Evolutionary conservation across 169 alveolate genomes (phyloP), one percentile per base, ranked within the genome.

Genomic region (Cryptosporidium canis): DNA sequence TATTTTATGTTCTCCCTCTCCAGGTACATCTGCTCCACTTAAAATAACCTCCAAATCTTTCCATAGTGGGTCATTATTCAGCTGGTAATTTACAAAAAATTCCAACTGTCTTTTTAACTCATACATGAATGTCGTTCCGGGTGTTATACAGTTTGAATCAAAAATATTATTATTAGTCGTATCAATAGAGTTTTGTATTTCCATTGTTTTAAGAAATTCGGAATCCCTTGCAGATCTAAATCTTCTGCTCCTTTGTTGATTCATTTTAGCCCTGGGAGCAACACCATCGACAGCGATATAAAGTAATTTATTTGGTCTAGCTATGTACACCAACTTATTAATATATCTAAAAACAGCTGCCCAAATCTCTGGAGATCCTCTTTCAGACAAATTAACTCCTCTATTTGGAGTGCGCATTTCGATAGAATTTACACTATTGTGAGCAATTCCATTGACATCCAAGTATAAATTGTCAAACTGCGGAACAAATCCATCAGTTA

Each of bases 1-100:
- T 35, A 98, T 97, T 92, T 98, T 98, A 92, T 98, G 99, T 85
- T 98, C 99, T 16, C 99, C 99, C 90, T 98, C 99, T 35, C 99
- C 99, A n/a, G 99, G 99, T 0, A 96, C 98, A 67, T 95, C 96
- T 0, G 98, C 95, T 63, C 98, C 99, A 21, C 99, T 96, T 48
- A 97, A 95, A 33, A 97, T 94, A 27, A 99, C 97, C 48, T 94
- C 95, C 47, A 97, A 67, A 48, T 95, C 91, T 56, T 92, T 70
- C 99, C 99, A 98, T 47, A 93, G 77, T 18, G 96, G 95, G 77
- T 96, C 96, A 66, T 92, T 93, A 35, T 96, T 91, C 47, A 97
- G 83, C 90, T 97, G 94, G 47, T 97, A 96, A 91, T 94, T 92
- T 70, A 97, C 92, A 83, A 92, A 97, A 85, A 91, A 94, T 85